Conservation (phyloP, 495 filamentous ascomycete genomes). For the Aspergillus indologenus region DNA sequence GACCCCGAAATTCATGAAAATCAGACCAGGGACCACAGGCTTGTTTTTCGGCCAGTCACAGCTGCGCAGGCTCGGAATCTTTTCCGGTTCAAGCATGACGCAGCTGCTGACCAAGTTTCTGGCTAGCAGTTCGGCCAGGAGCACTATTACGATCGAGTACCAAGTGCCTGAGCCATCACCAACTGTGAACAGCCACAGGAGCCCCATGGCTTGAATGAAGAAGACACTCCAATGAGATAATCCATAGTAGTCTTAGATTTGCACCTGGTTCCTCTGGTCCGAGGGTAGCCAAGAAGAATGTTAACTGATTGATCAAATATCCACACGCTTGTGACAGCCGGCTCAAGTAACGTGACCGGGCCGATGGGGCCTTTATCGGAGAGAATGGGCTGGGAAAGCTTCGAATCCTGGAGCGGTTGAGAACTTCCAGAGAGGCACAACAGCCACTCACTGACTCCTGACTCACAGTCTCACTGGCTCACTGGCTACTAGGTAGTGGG, state of each 20-base stretch:
- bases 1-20: not conserved
- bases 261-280: constrained; percentile 8
- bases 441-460: not conserved
- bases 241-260: not conserved
- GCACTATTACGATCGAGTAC: no score
- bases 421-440: no score
- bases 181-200: not conserved
- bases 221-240: not conserved
- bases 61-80: not conserved
- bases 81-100: constrained; percentile 9
- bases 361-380: constrained; percentile 20
- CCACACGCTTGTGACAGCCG: constrained; percentile 8
- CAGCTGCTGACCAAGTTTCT: not conserved
- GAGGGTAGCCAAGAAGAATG: constrained; percentile 1
- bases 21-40: not conserved
- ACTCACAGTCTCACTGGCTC: not conserved
- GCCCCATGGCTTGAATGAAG: not conserved
- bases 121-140: not conserved
- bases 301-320: not conserved
- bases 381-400: constrained; percentile 4
- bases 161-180: not conserved
- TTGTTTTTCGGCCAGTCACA: not conserved
- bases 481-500: no score
- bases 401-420: not conserved
- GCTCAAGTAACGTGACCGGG: constrained; percentile 31